Percentiles rank a stretch among this genome's conserved stretches.
These are phyloP conservation scores for Beauveria brongniartii DNA, from an alignment of 2,329 filamentous ascomycete genomes.

Conservation along the genomic window DNA sequence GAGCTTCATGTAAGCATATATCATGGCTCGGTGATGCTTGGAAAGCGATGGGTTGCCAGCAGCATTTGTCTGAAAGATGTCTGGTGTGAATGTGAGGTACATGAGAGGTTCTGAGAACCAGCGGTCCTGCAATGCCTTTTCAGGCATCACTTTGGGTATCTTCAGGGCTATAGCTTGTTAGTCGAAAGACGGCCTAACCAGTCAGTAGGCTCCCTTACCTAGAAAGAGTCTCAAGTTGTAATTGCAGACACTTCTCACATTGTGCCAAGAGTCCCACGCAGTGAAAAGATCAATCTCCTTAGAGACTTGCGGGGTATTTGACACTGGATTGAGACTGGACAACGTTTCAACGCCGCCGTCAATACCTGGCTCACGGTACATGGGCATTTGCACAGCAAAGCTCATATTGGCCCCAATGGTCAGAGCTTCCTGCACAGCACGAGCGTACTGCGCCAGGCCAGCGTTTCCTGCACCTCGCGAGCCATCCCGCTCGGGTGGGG, in stretches of 20 bases:
- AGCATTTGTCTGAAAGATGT: slow-evolving; percentile 52
- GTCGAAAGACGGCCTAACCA: neutral
- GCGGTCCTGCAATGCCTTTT: slow-evolving; percentile 52
- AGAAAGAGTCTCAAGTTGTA: slow-evolving; percentile 76
- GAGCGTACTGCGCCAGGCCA: slow-evolving; percentile 67
- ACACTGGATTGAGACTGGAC: slow-evolving; percentile 33
- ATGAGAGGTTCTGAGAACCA: slow-evolving; percentile 65
- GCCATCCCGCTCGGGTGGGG: slow-evolving; percentile 62
- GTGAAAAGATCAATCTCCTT: slow-evolving; percentile 55
- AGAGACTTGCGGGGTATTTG: slow-evolving; percentile 19
- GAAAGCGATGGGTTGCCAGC: slow-evolving; percentile 54
- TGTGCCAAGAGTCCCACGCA: slow-evolving; percentile 91
- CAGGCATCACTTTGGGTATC: slow-evolving; percentile 50
- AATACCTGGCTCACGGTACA: slow-evolving; percentile 64
- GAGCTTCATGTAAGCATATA: slow-evolving; percentile 56
- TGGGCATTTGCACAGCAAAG: slow-evolving; percentile 72
- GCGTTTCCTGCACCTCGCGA: slow-evolving; percentile 41
- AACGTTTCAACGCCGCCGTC: slow-evolving; percentile 47
- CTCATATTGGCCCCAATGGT: slow-evolving; percentile 67
- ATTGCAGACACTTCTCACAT: slow-evolving; percentile 74
- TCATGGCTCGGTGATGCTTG: slow-evolving; percentile 51
- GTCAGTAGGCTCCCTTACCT: slow-evolving; percentile 50
- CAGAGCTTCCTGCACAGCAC: slow-evolving; percentile 74
- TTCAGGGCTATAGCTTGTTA: slow-evolving; percentile 37
- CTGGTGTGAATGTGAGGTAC: slow-evolving; percentile 46